These are phyloP conservation scores for Bryoglossum gracile DNA, from an alignment of 495 filamentous ascomycete species.

Conservation along the genomic window DNA sequence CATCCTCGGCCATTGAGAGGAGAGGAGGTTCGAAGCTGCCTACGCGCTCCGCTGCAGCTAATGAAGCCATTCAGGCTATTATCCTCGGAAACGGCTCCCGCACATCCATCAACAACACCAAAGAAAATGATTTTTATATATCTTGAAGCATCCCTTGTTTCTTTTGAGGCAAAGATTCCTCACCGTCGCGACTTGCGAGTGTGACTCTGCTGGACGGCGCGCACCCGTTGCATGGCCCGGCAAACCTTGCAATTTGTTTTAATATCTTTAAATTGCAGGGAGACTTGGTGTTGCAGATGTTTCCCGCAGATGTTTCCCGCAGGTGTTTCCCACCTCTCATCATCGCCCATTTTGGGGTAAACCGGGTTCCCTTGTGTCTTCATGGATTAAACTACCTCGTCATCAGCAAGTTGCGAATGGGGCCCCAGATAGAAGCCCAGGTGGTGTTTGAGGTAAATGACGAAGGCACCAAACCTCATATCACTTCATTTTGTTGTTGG, in stretches of 20 bases:
- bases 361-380: too few species aligned
- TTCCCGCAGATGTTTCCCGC: neutral
- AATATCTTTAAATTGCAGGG: slow-evolving; percentile 7
- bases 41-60: neutral
- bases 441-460: neutral
- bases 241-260: slow-evolving; percentile 6
- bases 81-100: neutral
- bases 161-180: too few species aligned
- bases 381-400: too few species aligned
- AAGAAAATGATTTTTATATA: neutral
- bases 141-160: too few species aligned
- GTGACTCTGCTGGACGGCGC: too few species aligned
- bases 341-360: neutral
- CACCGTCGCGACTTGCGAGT: too few species aligned
- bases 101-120: neutral
- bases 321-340: slow-evolving; percentile 1
- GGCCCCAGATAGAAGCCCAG: neutral
- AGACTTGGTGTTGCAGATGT: neutral
- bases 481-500: neutral
- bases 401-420: too few species aligned
- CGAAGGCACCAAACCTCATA: neutral
- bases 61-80: neutral
- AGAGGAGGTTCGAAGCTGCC: neutral
- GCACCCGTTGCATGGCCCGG: neutral
- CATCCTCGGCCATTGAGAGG: neutral